Evolutionary conservation across 805 yeast species (phyloP).

Genomic region (Zygosaccharomyces gambellarensis): DNA sequence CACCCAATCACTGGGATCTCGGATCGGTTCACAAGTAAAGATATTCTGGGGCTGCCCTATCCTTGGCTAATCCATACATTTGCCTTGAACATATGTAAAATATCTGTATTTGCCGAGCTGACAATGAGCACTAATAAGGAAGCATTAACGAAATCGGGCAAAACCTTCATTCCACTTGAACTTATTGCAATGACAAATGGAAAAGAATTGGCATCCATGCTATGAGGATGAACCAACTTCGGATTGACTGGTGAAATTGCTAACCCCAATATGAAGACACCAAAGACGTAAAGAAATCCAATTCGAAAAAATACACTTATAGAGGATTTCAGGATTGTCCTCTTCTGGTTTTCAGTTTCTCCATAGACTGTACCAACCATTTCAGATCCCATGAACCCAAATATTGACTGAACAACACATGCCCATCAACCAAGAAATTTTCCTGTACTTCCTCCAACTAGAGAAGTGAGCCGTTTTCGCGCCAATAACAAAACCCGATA

Average conservation of each 20-base stretch:
- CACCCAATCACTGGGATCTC: constrained; percentile 69
- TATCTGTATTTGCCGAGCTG: constrained; percentile 76
- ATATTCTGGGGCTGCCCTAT: constrained; percentile 70
- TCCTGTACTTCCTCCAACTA: constrained; percentile 44
- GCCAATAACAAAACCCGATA: constrained; percentile 68
- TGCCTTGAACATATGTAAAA: constrained; percentile 77
- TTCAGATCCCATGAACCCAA: constrained; percentile 70
- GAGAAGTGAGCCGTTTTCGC: constrained; percentile 60
- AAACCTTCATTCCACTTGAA: constrained; percentile 55
- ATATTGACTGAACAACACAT: constrained; percentile 61
- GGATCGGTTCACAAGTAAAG: constrained; percentile 56
- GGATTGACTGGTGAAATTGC: constrained; percentile 59
- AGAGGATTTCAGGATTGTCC: constrained; percentile 66
- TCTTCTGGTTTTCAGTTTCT: constrained; percentile 65
- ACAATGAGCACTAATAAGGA: constrained; percentile 72
- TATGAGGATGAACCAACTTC: constrained; percentile 45
- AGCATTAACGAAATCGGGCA: constrained; percentile 74
- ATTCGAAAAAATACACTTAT: constrained; percentile 67
- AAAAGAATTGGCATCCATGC: constrained; percentile 64
- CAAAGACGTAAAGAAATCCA: constrained; percentile 54
- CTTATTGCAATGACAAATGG: constrained; percentile 79
- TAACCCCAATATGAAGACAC: constrained; percentile 62
- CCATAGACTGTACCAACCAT: constrained; percentile 68
- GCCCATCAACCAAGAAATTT: constrained; percentile 57
- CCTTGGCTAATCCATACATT: constrained; percentile 63